phyloP scores from a whole-genome alignment of 2,329 filamentous ascomycete species.

The Xylariaceae sp. region DNA sequence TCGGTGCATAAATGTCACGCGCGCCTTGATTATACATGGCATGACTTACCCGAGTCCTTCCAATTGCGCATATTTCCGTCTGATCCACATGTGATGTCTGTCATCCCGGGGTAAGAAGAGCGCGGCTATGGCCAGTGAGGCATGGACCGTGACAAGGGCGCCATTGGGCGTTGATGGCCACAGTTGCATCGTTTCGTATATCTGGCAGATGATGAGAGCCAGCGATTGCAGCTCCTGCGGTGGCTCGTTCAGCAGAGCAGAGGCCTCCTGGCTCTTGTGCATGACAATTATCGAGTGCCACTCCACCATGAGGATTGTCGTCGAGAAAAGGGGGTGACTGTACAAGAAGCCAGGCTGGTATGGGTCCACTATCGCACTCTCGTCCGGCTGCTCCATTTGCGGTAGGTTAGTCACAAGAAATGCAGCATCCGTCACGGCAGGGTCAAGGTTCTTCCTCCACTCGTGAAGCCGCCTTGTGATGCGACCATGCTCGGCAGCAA shows the following conservation, averaged over 20 bases:
- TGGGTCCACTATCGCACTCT: conserved; percentile 63
- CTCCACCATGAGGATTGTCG: conserved; percentile 69
- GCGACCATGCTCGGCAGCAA: conserved; percentile 51
- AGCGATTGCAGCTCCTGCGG: conserved; percentile 49
- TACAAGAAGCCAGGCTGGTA: conserved; percentile 65
- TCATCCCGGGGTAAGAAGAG: conserved; percentile 73
- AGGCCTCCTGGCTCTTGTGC: conserved; percentile 66
- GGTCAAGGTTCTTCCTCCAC: conserved; percentile 52
- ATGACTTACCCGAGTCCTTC: conserved; percentile 68
- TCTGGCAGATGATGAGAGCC: conserved; percentile 64
- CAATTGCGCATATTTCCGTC: conserved; percentile 68
- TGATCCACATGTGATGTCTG: conserved; percentile 69
- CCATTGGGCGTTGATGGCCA: conserved; percentile 66
- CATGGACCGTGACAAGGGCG: conserved; percentile 64
- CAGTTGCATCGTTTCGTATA: conserved; percentile 70
- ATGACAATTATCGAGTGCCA: conserved; percentile 73
- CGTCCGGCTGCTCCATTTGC: conserved; percentile 41
- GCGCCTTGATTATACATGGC: too few relatives aligned
- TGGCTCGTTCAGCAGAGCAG: conserved; percentile 42
- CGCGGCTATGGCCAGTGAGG: conserved; percentile 65
- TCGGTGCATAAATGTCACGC: too few relatives aligned
- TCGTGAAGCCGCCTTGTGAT: conserved; percentile 40
- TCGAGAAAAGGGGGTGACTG: conserved; percentile 60
- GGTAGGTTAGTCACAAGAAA: conserved; percentile 59
- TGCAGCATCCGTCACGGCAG: conserved; percentile 51